These are phyloP conservation scores for Phialemonium atrogriseum DNA, from an alignment of 2,329 filamentous ascomycete genomes.

Conservation along the genomic window DNA sequence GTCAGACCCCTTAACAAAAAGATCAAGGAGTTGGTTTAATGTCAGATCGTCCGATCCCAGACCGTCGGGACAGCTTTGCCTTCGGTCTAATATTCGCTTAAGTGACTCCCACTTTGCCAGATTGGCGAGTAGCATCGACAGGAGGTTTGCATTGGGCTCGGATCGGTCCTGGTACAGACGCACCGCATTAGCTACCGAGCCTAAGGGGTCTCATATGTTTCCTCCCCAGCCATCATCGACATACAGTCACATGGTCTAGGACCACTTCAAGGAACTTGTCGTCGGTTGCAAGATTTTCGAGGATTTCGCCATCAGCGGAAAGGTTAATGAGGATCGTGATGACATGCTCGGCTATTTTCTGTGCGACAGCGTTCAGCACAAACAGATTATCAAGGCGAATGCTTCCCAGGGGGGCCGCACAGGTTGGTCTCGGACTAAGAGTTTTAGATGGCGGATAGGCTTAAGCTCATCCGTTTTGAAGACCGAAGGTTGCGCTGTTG, in stretches of 20 bases:
- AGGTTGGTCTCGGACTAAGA: slow-evolving; percentile 74
- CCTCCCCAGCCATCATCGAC: slow-evolving; percentile 22
- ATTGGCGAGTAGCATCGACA: slow-evolving; percentile 91
- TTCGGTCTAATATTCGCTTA: slow-evolving; percentile 58
- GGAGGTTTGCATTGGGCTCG: slow-evolving; percentile 74
- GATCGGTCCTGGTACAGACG: slow-evolving; percentile 38
- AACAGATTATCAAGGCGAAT: slow-evolving; percentile 6
- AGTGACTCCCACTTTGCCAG: slow-evolving; percentile 72
- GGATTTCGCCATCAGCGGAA: slow-evolving; percentile 66
- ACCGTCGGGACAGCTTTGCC: slow-evolving; percentile 59
- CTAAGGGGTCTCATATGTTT: no score
- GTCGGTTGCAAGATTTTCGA: slow-evolving; percentile 66
- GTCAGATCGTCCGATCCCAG: slow-evolving; percentile 65
- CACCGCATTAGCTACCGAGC: slow-evolving; percentile 4
- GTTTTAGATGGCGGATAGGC: slow-evolving; percentile 79
- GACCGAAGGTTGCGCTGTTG: slow-evolving; percentile 60
- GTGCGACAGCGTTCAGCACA: no score
- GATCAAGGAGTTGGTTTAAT: slow-evolving; percentile 87
- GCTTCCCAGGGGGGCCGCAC: slow-evolving; percentile 36
- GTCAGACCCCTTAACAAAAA: slow-evolving; percentile 87
- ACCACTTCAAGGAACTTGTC: slow-evolving; percentile 72
- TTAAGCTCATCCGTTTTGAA: slow-evolving; percentile 77
- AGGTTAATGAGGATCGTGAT: slow-evolving; percentile 86
- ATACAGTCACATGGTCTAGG: slow-evolving; percentile 64
- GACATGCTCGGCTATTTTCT: slow-evolving; percentile 90